These are phyloP conservation scores for Podaxis sp. DNA, from an alignment of 768 basidiomycete genomes.

Conservation along the genomic window DNA sequence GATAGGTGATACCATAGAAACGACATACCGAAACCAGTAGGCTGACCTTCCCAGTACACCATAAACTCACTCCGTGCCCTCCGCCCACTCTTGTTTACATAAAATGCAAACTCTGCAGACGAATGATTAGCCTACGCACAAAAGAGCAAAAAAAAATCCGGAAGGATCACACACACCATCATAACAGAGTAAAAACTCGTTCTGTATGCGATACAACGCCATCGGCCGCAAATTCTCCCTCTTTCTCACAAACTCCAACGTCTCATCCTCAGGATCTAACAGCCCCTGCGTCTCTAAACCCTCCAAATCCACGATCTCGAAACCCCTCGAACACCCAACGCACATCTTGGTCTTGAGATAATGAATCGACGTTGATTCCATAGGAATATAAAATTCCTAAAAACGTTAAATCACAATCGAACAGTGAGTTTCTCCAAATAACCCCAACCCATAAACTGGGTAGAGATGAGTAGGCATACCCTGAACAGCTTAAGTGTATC, in stretches of 20 bases:
- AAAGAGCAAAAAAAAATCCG: background rate
- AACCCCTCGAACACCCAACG: constrained; percentile 95
- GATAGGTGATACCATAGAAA: background rate
- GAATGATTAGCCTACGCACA: constrained; percentile 13
- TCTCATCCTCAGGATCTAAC: constrained; percentile 88
- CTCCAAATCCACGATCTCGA: constrained; percentile 98
- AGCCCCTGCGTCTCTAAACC: constrained; percentile 95
- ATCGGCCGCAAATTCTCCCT: constrained; percentile 87
- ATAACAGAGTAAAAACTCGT: constrained; percentile 96
- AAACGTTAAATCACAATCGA: constrained; percentile 1
- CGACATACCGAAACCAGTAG: constrained; percentile 87
- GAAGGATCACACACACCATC: constrained; percentile 66
- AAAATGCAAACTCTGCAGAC: constrained; percentile 90
- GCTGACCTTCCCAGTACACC: constrained; percentile 95
- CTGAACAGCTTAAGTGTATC: constrained; percentile 92
- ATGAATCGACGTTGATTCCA: constrained; percentile 94
- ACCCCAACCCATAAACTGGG: too few species aligned
- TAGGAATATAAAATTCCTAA: constrained; percentile 98
- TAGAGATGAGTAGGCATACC: constrained; percentile 39
- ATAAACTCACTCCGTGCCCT: constrained; percentile 89
- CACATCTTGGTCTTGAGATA: constrained; percentile 97
- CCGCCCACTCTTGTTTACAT: constrained; percentile 96
- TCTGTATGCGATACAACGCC: constrained; percentile 95
- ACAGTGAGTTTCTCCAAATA: background rate
- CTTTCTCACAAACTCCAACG: constrained; percentile 91